These are phyloP conservation scores for Clonostachys chloroleuca DNA, from an alignment of 2,329 filamentous ascomycete species.

Conservation along the genomic window DNA sequence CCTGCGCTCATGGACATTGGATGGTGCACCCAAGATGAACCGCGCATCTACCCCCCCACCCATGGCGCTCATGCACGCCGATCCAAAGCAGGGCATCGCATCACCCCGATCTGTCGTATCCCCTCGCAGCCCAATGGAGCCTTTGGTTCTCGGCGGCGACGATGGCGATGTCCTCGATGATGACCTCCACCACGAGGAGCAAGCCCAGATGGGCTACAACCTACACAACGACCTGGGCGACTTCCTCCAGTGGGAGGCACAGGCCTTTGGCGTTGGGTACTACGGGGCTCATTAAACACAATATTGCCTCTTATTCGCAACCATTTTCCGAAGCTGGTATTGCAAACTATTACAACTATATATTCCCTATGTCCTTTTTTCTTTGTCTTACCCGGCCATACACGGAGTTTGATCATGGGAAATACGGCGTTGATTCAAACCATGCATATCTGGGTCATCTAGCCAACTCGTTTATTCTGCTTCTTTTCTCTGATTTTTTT, in stretches of 20 bases:
- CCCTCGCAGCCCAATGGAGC: slow-evolving; percentile 32
- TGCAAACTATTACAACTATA: neutral
- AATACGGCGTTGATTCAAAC: too few relatives aligned
- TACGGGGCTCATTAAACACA: neutral
- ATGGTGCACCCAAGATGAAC: slow-evolving; percentile 22
- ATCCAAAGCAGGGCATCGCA: too few relatives aligned
- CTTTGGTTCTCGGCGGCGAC: slow-evolving; percentile 33
- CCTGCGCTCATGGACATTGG: slow-evolving; percentile 28
- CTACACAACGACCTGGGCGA: slow-evolving; percentile 54
- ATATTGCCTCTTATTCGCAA: too few relatives aligned
- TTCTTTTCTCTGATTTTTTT: too few relatives aligned
- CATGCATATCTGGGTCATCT: too few relatives aligned
- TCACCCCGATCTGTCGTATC: neutral
- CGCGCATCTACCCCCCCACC: neutral
- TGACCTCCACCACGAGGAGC: slow-evolving; percentile 17
- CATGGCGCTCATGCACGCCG: neutral
- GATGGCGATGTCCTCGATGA: slow-evolving; percentile 14
- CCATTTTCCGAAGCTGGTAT: neutral
- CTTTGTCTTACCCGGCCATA: neutral
- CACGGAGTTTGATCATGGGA: too few relatives aligned
- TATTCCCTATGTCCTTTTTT: neutral
- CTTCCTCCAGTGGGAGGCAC: slow-evolving; percentile 52
- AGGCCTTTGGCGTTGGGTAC: slow-evolving; percentile 19
- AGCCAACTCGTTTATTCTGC: too few relatives aligned
- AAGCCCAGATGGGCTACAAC: slow-evolving; percentile 57